Evolutionary conservation across 495 filamentous ascomycete species (phyloP).

Genomic region (Amniculicola lignicola): DNA sequence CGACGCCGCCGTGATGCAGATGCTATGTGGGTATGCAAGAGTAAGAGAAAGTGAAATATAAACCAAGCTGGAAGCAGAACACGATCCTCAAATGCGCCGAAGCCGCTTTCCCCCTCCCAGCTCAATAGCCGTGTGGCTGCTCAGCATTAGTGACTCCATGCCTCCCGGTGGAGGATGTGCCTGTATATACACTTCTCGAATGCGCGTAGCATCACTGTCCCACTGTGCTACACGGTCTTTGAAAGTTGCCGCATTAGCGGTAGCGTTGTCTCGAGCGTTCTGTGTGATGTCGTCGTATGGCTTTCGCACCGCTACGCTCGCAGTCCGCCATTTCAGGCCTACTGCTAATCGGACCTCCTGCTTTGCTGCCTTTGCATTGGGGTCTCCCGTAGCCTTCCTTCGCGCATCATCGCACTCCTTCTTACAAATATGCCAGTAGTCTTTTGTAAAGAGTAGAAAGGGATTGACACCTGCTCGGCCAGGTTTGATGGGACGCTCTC

Average conservation of each 20-base stretch:
- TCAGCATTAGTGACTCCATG: conserved; percentile 14
- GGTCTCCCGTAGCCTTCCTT: conserved; percentile 60
- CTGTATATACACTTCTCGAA: conserved; percentile 61
- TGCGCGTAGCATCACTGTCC: conserved; percentile 60
- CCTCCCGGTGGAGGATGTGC: conserved; percentile 49
- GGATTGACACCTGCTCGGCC: conserved; percentile 64
- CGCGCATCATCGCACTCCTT: conserved; percentile 65
- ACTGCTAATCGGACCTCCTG: conserved; percentile 78
- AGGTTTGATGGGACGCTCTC: conserved; percentile 68
- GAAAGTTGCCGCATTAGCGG: conserved; percentile 56
- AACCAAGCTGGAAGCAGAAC: not conserved
- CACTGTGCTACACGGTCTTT: conserved; percentile 60
- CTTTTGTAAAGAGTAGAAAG: conserved; percentile 68
- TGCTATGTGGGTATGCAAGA: too few species aligned
- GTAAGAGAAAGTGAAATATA: too few species aligned
- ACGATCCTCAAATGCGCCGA: conserved; percentile 9
- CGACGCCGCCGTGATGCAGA: too few species aligned
- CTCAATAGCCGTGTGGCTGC: conserved; percentile 32
- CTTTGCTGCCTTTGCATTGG: conserved; percentile 60
- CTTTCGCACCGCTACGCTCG: conserved; percentile 60
- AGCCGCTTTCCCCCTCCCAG: conserved; percentile 20
- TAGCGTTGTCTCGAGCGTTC: conserved; percentile 61
- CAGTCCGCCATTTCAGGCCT: conserved; percentile 85
- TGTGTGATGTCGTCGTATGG: conserved; percentile 74
- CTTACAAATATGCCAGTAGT: conserved; percentile 73